Percentiles rank a stretch among this genome's conserved stretches.
These are phyloP conservation scores for Boletus reticuloceps DNA, from an alignment of 768 basidiomycete genomes.

Conservation along the genomic window DNA sequence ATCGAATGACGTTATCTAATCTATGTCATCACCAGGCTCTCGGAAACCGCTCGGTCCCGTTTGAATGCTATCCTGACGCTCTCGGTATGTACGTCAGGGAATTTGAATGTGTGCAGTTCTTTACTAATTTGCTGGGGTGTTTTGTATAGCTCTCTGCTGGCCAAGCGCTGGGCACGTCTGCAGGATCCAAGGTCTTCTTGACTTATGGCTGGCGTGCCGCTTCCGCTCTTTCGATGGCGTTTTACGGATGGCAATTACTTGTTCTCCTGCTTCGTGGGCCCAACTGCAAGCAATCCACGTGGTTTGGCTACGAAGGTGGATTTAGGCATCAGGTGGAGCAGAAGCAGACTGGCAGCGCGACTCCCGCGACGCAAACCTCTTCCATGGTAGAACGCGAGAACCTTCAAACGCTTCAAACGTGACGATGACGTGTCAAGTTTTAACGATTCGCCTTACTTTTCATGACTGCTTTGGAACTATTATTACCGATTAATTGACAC, in stretches of 20 bases:
- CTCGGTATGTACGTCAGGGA: slow-evolving; percentile 16
- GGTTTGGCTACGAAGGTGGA: slow-evolving; percentile 66
- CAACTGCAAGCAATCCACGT: slow-evolving; percentile 33
- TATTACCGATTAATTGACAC: neutral
- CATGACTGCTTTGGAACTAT: neutral
- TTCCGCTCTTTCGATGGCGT: slow-evolving; percentile 32
- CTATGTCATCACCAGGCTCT: slow-evolving; percentile 16
- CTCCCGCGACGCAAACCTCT: neutral
- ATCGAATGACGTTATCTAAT: neutral
- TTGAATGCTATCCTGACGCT: slow-evolving; percentile 27
- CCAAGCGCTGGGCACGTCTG: slow-evolving; percentile 43
- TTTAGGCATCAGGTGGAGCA: slow-evolving; percentile 15
- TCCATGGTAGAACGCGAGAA: neutral
- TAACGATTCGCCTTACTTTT: neutral
- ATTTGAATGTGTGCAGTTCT: too few species aligned
- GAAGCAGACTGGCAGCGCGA: neutral
- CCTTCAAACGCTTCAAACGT: neutral
- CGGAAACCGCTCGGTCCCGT: slow-evolving; percentile 25
- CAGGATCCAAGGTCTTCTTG: slow-evolving; percentile 39
- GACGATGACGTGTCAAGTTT: neutral
- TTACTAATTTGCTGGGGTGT: neutral
- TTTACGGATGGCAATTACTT: slow-evolving; percentile 33
- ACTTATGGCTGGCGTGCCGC: slow-evolving; percentile 37
- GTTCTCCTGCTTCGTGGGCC: slow-evolving; percentile 40
- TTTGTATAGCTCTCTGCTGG: slow-evolving; percentile 29